These are phyloP conservation scores for Zymoseptoria ardabiliae DNA, from an alignment of 2,329 filamentous ascomycete genomes.

Conservation along the genomic window DNA sequence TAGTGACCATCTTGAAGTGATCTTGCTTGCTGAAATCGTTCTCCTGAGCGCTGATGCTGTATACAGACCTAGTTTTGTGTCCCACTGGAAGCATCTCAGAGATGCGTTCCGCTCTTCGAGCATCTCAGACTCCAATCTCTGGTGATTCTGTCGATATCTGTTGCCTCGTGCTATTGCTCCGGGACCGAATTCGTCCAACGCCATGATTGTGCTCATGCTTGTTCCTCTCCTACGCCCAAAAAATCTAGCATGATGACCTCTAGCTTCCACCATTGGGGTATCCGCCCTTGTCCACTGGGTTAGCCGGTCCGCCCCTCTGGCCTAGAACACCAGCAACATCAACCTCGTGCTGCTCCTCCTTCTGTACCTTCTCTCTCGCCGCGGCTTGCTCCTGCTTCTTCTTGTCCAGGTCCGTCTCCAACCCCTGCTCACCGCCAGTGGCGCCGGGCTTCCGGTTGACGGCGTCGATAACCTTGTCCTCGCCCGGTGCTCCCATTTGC, in stretches of 20 bases:
- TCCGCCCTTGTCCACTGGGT: slow-evolving; percentile 28
- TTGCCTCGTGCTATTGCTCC: neutral
- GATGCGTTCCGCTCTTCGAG: neutral
- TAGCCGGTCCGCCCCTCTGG: slow-evolving; percentile 41
- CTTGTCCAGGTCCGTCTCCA: slow-evolving; percentile 41
- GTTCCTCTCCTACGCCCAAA: neutral
- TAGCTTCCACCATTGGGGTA: slow-evolving; percentile 38
- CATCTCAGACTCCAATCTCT: neutral
- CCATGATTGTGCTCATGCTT: neutral
- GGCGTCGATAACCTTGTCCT: slow-evolving; percentile 38
- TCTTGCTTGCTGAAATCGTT: neutral
- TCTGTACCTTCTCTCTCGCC: slow-evolving; percentile 34
- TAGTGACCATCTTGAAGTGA: neutral
- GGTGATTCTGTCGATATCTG: neutral
- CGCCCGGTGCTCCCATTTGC: slow-evolving; percentile 43
- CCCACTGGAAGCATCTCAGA: neutral
- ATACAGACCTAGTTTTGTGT: neutral
- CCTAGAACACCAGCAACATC: slow-evolving; percentile 38
- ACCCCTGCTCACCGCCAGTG: slow-evolving; percentile 31
- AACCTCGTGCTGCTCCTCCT: slow-evolving; percentile 30
- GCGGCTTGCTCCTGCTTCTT: slow-evolving; percentile 45
- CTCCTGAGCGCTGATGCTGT: neutral
- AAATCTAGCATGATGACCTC: neutral
- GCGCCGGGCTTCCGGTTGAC: slow-evolving; percentile 34
- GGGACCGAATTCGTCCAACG: neutral